Conservation (phyloP, 225 moss, liverwort and hornwort species). For the Sphagnum contortum region DNA sequence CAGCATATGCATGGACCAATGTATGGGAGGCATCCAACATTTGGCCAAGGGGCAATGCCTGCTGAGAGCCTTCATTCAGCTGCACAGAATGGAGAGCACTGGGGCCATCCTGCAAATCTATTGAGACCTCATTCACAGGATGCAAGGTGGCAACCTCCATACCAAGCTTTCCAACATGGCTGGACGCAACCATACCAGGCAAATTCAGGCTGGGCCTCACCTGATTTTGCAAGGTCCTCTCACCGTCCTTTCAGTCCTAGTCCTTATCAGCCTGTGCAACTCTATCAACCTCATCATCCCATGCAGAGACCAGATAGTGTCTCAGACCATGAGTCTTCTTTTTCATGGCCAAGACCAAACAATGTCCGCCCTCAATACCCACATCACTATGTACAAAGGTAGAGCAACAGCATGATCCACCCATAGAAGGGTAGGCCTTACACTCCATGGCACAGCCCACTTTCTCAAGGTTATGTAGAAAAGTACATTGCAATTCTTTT, state of each 20-base stretch:
- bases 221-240: slow-evolving; percentile 11
- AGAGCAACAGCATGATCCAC: no score
- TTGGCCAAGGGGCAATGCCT: slow-evolving; percentile 9
- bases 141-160: slow-evolving; percentile 4
- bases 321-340: slow-evolving; percentile 5
- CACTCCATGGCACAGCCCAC: no score
- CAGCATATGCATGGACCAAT: slow-evolving; percentile 16
- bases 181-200: slow-evolving; percentile 6
- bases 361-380: slow-evolving; percentile 11
- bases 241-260: slow-evolving; percentile 16
- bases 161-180: slow-evolving; percentile 14
- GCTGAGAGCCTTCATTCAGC: slow-evolving; percentile 16
- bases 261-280: slow-evolving; percentile 2
- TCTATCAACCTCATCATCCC: slow-evolving; percentile 9
- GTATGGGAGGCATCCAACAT: slow-evolving; percentile 8
- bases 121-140: slow-evolving; percentile 7
- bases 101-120: background rate
- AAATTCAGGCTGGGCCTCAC: slow-evolving; percentile 6
- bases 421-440: no score
- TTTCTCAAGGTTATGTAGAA: no score
- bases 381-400: no score
- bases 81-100: background rate
- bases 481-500: no score
- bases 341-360: slow-evolving; percentile 14
- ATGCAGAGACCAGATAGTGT: slow-evolving; percentile 13